These are phyloP conservation scores for Botrytis squamosa DNA, from an alignment of 2,329 filamentous ascomycete species.

Conservation along the genomic window DNA sequence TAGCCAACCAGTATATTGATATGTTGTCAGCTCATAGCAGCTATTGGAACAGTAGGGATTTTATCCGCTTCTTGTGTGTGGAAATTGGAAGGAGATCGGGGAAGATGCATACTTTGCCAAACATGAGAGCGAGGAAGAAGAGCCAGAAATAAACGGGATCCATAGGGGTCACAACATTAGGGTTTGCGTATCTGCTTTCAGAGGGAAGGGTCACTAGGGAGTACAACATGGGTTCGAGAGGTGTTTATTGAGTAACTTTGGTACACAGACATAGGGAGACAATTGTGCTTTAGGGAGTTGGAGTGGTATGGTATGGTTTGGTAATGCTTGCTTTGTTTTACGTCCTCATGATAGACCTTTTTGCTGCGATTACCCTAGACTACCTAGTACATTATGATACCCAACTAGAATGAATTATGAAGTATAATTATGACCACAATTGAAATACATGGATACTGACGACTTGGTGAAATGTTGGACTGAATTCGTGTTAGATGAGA, in stretches of 20 bases:
- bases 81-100: slow-evolving; percentile 79
- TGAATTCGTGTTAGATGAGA: not conserved
- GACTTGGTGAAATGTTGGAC: not conserved
- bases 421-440: slow-evolving; percentile 11
- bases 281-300: not conserved
- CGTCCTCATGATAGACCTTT: not conserved
- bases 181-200: not conserved
- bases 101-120: slow-evolving; percentile 55
- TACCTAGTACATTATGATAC: slow-evolving; percentile 30
- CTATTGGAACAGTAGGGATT: slow-evolving; percentile 87
- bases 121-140: slow-evolving; percentile 58
- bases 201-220: not conserved
- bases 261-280: not conserved
- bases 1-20: slow-evolving; percentile 95
- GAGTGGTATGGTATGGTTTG: not conserved
- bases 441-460: not conserved
- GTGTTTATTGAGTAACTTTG: not conserved
- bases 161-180: not conserved
- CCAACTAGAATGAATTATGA: slow-evolving; percentile 24
- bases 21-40: slow-evolving; percentile 95
- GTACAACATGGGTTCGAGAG: not conserved
- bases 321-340: not conserved
- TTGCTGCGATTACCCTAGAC: slow-evolving; percentile 11
- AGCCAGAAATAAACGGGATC: slow-evolving; percentile 25
- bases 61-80: slow-evolving; percentile 84